phyloP scores from a whole-genome alignment of 331 rosid species.

The Quercus lobata region DNA sequence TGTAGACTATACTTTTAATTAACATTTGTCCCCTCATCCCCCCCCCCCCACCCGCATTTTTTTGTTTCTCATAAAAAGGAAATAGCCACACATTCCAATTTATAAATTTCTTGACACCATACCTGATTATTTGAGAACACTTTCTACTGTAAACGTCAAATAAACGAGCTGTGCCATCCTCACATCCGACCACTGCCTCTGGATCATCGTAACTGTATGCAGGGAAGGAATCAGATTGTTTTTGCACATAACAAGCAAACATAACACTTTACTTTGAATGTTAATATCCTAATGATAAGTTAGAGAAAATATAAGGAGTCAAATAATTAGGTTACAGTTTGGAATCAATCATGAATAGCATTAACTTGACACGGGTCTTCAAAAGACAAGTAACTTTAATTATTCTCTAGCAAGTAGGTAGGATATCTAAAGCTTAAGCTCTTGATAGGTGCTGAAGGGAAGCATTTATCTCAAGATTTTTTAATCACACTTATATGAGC shows the following conservation, averaged over 20 bases:
- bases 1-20: too few relatives aligned
- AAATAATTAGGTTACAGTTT: too few relatives aligned
- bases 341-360: too few relatives aligned
- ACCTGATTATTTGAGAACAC: slow-evolving; percentile 85
- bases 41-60: too few relatives aligned
- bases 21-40: too few relatives aligned
- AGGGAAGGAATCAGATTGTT: slow-evolving; percentile 4
- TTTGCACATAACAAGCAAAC: not conserved
- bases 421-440: not conserved
- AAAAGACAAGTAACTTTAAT: not conserved
- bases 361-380: not conserved
- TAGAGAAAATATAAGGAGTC: not conserved
- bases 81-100: not conserved
- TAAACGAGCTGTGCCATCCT: slow-evolving; percentile 78
- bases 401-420: not conserved
- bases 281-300: not conserved
- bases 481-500: not conserved
- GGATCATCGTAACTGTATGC: slow-evolving; percentile 69
- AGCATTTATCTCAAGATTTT: not conserved
- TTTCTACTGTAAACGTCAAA: slow-evolving; percentile 87
- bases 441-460: not conserved
- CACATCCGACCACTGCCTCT: slow-evolving; percentile 87
- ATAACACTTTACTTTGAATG: not conserved
- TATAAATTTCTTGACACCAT: not conserved
- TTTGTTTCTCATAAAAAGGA: not conserved